Base-by-base conservation (phyloP, 805 yeast genomes). In the Wickerhamomyces pijperi region DNA sequence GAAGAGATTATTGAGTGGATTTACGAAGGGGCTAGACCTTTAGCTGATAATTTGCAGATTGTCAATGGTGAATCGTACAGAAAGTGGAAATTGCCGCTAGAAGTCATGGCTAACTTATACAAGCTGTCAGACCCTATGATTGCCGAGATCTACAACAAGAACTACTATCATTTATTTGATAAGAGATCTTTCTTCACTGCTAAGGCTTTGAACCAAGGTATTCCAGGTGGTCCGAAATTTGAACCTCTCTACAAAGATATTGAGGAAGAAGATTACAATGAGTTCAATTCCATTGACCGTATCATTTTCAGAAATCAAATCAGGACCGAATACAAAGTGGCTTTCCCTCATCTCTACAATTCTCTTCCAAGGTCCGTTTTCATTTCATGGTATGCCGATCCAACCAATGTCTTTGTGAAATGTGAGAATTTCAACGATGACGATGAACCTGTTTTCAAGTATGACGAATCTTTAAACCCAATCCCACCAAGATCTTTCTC, bases 191-290 rank as follows among this genome's bases (percentile, higher is more conserved):
- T 92, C 47, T 74, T 81, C 56, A 88, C 96, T 0, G 94, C 97
- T 0, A 92, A 92, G 54, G 90, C 94, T 8, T 67, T 92, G 37
- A 86, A 88, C 51, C 70, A 79, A 35, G 81, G 94, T 1, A 67
- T 92, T 28, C 96, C 97, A 0, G 95, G 95, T 12, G 99, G 98
- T 0, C 97, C 99, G 12, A 84, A 82, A 54, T 92, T 87, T 59
- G 97, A 88, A 60, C 95, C 95, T 0, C 60, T 88, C 14, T 76
- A 68, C 60, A 76, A 78, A 43, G 83, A 80, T 38, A 63, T 67
- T 31, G 77, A 77, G 47, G 74, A 72, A 19, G 82, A 76, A 35
- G 97, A 88, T 54, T 82, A 72, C 58, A 85, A 83, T 39, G 97
- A 90, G 56, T 88, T 92, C 61, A 88, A 88, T 51, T 74, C 95